Percentiles rank a stretch among this genome's conserved stretches.
These are phyloP conservation scores for Teunomyces barrocoloradensis DNA, from an alignment of 805 yeast genomes.

Conservation along the genomic window DNA sequence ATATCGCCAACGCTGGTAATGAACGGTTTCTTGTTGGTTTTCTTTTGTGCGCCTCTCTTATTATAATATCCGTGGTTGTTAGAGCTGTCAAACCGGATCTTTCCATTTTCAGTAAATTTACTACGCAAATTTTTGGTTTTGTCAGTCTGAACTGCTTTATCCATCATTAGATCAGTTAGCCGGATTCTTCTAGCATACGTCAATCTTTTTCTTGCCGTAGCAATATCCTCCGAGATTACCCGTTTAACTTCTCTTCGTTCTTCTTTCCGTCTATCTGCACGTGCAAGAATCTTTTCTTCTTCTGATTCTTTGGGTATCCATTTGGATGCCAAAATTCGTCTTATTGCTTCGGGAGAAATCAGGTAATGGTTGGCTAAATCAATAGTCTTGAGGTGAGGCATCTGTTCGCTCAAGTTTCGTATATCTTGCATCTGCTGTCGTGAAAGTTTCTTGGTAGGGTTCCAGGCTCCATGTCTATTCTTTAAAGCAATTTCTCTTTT, in stretches of 20 bases:
- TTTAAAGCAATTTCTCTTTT: constrained; percentile 62
- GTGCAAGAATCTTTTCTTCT: constrained; percentile 35
- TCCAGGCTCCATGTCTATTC: constrained; percentile 66
- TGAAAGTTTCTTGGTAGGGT: constrained; percentile 64
- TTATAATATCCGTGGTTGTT: constrained; percentile 11
- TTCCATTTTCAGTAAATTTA: constrained; percentile 11
- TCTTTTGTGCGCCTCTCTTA: constrained; percentile 6
- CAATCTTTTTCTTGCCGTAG: constrained; percentile 7
- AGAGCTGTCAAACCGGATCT: constrained; percentile 12
- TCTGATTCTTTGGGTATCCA: constrained; percentile 72
- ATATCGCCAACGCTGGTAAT: constrained; percentile 24
- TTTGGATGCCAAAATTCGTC: constrained; percentile 72
- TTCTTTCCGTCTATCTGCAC: constrained; percentile 45
- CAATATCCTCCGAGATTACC: constrained; percentile 9
- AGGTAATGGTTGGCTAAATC: constrained; percentile 63
- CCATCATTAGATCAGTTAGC: constrained; percentile 1
- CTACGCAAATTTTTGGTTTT: constrained; percentile 7
- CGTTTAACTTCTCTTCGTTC: constrained; percentile 12
- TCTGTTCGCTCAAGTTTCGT: constrained; percentile 49
- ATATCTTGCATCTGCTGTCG: constrained; percentile 68
- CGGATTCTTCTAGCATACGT: constrained; percentile 9
- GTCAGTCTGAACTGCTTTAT: neutral
- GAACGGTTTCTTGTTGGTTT: constrained; percentile 15
- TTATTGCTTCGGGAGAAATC: constrained; percentile 77
- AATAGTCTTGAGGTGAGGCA: constrained; percentile 59